Evolutionary conservation across 2,329 filamentous ascomycete species (phyloP).

Genomic region (Ceratocystiopsis minuta): DNA sequence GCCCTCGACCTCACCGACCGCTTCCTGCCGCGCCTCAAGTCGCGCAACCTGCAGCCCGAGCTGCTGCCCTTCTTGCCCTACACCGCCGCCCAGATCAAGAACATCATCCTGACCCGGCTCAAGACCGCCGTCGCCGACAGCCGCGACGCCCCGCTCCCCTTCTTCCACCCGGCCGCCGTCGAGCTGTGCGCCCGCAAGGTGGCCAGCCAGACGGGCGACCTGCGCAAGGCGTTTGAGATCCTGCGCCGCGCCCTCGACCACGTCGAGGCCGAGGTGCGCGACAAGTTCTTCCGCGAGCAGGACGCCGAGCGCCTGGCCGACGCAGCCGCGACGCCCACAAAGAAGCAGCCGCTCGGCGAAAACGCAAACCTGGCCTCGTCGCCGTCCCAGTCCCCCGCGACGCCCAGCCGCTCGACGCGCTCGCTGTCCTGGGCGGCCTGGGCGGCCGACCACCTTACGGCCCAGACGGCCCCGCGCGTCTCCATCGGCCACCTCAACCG

Average conservation of each 20-base stretch:
- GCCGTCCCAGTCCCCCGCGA: conserved; percentile 18
- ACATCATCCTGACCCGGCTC: conserved; percentile 70
- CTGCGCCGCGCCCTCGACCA: conserved; percentile 78
- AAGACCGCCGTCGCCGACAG: conserved; percentile 36
- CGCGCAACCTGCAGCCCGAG: conserved; percentile 76
- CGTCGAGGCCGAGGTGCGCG: conserved; percentile 66
- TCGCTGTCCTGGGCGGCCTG: conserved; percentile 22
- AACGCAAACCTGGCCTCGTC: conserved; percentile 55
- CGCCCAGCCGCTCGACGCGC: background rate
- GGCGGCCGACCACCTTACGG: conserved; percentile 44
- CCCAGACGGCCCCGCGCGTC: conserved; percentile 69
- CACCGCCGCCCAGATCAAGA: conserved; percentile 69
- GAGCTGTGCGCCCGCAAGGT: conserved; percentile 91
- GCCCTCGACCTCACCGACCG: conserved; percentile 89
- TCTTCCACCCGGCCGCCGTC: conserved; percentile 85
- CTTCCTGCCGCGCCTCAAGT: conserved; percentile 82
- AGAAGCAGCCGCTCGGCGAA: conserved; percentile 54
- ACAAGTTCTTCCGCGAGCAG: conserved; percentile 48
- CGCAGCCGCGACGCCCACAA: conserved; percentile 20
- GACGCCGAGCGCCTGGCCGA: background rate
- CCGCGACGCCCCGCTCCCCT: conserved; percentile 44
- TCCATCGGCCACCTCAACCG: conserved; percentile 83
- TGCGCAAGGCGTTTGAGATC: conserved; percentile 91
- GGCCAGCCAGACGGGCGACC: conserved; percentile 78
- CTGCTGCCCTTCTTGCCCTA: conserved; percentile 89